Evolutionary conservation across 805 yeast species (phyloP), one percentile per base, ranked within the genome.

Genomic region (Blastobotrys robertii): DNA sequence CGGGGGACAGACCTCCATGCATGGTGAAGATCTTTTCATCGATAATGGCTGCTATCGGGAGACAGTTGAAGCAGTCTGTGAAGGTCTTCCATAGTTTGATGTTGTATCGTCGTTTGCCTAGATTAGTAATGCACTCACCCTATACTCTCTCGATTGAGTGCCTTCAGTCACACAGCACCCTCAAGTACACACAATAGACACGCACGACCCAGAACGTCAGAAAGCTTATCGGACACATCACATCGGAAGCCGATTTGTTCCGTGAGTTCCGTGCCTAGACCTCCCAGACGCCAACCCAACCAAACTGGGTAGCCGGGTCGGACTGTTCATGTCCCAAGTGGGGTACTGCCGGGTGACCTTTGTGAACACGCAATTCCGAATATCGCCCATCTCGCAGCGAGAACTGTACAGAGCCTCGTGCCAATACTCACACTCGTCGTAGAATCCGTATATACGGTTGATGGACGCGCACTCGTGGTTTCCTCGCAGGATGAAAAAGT

Each of bases 1-100:
- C 97, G 38, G 98, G 98, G 35, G 95, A 84, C 57, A 90, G 73
- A 49, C 98, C 98, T 59, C 98, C 98, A 68, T 90, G 98, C 97
- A 92, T 90, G 53, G 97, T 85, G 66, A 90, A 88, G 65, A 90
- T 92, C 70, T 90, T 88, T 66, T 90, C 97, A 65, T 90, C 98
- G 57, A 90, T 85, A 56, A 92, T 90, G 44, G 97, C 97, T 47
- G 98, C 97, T 62, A 90, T 90, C 49, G 98, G 98, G 63, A 90
- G 74, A 68, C 97, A 90, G 74, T 90, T 90, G 74, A 90, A 90
- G 68, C 97, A 88, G 69, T 90, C 98, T 41, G 97, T 92, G 63
- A 90, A 92, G 10, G 97, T 88, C 68, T 94, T 94, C 98, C 98
- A 90, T 55, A 90, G 82, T 69, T 90, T 90, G 69, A 92, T 90